Evolutionary conservation across 176 grass and related monocot species (phyloP).

Genomic region (Lolium rigidum): DNA sequence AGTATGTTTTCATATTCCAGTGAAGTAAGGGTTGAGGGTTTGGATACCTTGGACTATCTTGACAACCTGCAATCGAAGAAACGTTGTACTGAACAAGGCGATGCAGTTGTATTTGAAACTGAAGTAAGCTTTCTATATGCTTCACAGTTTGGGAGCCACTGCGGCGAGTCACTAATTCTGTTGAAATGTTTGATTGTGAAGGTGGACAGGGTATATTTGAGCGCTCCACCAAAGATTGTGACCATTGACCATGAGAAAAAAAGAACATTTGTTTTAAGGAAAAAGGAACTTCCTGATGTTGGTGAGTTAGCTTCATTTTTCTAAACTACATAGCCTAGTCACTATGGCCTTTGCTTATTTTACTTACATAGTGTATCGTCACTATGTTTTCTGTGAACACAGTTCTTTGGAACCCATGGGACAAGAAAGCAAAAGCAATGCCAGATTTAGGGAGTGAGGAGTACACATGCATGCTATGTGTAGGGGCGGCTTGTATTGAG

Average conservation of each 20-base stretch:
- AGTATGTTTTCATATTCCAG: conserved; percentile 48
- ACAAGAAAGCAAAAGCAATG: conserved; percentile 77
- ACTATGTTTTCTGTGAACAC: background rate
- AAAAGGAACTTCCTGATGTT: conserved; percentile 90
- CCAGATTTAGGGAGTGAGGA: conserved; percentile 69
- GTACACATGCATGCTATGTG: conserved; percentile 73
- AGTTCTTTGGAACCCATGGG: conserved; percentile 93
- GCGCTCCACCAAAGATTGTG: conserved; percentile 71
- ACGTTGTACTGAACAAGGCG: conserved; percentile 83
- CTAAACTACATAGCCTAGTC: background rate
- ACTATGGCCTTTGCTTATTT: conserved; percentile 4
- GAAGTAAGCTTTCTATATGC: conserved; percentile 61
- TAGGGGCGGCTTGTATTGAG: conserved; percentile 69
- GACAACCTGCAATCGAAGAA: conserved; percentile 67
- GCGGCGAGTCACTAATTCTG: background rate
- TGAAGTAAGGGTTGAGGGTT: conserved; percentile 89
- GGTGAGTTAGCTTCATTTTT: conserved; percentile 42
- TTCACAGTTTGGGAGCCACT: background rate
- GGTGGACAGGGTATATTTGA: conserved; percentile 84
- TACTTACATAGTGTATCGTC: background rate
- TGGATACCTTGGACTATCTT: conserved; percentile 90
- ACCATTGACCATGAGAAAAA: conserved; percentile 90
- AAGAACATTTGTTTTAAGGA: conserved; percentile 75
- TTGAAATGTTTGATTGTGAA: conserved; percentile 33
- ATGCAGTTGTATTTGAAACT: conserved; percentile 83